Evolutionary conservation across 768 basidiomycete species (phyloP).

Genomic region (Chalciporus chontae): DNA sequence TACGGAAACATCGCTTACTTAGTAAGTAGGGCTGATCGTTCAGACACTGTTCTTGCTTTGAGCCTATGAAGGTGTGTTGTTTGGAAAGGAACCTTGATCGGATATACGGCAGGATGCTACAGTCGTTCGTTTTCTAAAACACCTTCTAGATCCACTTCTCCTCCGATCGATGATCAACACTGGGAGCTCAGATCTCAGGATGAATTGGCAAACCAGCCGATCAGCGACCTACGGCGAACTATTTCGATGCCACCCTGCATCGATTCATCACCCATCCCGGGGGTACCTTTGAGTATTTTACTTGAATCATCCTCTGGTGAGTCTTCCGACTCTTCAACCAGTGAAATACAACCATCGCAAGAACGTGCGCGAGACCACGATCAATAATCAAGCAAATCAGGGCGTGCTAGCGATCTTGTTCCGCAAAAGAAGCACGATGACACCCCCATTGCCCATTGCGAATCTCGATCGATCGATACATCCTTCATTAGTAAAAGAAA

Average conservation of each 20-base stretch:
- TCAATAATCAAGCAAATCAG: not conserved
- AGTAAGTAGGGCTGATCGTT: not conserved
- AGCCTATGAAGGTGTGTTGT: slow-evolving; percentile 2
- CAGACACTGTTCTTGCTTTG: not conserved
- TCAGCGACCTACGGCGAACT: slow-evolving; percentile 1
- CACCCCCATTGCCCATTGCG: not conserved
- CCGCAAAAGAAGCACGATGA: not conserved
- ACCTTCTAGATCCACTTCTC: slow-evolving; percentile 6
- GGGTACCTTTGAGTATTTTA: not conserved
- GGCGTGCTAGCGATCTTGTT: not conserved
- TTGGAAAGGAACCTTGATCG: not conserved
- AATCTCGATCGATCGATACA: not conserved
- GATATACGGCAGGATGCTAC: not conserved
- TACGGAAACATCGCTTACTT: slow-evolving; percentile 6
- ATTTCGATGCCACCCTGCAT: not conserved
- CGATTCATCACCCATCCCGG: not conserved
- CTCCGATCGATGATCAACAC: slow-evolving; percentile 3
- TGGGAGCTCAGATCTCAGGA: slow-evolving; percentile 6
- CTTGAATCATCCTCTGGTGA: not conserved
- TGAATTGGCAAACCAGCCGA: slow-evolving; percentile 5
- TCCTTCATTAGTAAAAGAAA: not conserved
- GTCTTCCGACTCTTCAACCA: not conserved
- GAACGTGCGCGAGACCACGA: not conserved
- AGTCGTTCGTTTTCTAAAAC: slow-evolving; percentile 1
- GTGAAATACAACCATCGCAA: not conserved